Evolutionary conservation across 106 monocot species (phyloP).

Genomic region (Dendrobium catenatum): DNA sequence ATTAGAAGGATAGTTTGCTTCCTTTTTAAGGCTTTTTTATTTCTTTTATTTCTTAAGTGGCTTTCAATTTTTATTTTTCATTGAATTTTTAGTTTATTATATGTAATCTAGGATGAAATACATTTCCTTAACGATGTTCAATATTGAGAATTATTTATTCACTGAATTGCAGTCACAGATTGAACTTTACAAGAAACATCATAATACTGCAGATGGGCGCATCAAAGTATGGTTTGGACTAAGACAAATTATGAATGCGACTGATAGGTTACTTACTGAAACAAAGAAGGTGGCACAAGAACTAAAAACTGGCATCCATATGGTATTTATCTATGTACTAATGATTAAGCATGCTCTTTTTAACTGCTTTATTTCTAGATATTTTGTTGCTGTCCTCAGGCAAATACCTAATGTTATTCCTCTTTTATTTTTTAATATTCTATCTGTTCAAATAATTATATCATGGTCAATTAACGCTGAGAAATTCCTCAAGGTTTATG

Average conservation of each 20-base stretch:
- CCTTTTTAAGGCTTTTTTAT: no score
- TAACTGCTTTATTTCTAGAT: neutral
- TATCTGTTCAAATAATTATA: neutral
- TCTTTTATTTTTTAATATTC: neutral
- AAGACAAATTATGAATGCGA: conserved; percentile 95
- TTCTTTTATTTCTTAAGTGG: no score
- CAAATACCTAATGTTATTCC: neutral
- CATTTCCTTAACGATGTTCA: neutral
- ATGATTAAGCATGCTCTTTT: neutral
- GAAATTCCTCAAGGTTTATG: neutral
- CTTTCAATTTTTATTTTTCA: neutral
- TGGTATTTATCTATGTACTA: conserved; percentile 44
- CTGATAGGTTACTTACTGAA: conserved; percentile 53
- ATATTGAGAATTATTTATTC: conserved; percentile 5
- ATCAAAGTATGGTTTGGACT: conserved; percentile 92
- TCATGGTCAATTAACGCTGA: neutral
- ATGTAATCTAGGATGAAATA: neutral
- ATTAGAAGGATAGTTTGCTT: no score
- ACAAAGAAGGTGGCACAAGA: conserved; percentile 63
- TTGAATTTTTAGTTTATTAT: neutral
- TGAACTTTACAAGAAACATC: conserved; percentile 64
- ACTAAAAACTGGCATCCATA: conserved; percentile 84
- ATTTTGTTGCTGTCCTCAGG: neutral
- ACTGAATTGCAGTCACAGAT: conserved; percentile 58
- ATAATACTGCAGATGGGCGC: conserved; percentile 82